Percentiles rank a stretch among this genome's conserved stretches.
phyloP scores from a whole-genome alignment of 2,329 filamentous ascomycete genomes.

The Claviceps maximensis region DNA sequence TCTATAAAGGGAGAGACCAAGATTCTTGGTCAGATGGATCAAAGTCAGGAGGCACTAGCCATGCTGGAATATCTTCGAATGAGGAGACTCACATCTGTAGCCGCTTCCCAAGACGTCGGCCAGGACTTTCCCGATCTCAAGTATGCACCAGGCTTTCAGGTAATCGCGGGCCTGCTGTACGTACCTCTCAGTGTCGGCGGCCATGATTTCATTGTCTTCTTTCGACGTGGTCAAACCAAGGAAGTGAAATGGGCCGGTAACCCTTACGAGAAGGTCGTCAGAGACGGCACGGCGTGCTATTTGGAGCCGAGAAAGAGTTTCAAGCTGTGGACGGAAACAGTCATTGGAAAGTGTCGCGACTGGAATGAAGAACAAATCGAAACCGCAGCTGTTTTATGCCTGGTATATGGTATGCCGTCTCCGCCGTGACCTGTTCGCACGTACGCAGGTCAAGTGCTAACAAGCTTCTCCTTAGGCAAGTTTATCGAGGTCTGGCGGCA shows the following conservation, averaged over 20 bases:
- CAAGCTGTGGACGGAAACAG: slow-evolving; percentile 66
- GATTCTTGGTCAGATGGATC: slow-evolving; percentile 59
- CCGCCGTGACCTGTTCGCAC: neutral
- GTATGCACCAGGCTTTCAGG: slow-evolving; percentile 66
- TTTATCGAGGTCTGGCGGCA: slow-evolving; percentile 92
- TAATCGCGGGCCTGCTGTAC: slow-evolving; percentile 66
- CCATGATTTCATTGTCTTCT: slow-evolving; percentile 80
- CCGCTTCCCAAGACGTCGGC: slow-evolving; percentile 63
- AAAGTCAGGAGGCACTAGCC: slow-evolving; percentile 71
- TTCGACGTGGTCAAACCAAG: slow-evolving; percentile 61
- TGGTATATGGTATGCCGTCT: slow-evolving; percentile 61
- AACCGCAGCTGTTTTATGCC: slow-evolving; percentile 72
- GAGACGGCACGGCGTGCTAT: slow-evolving; percentile 58
- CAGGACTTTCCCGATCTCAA: slow-evolving; percentile 69
- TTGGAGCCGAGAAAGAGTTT: slow-evolving; percentile 72
- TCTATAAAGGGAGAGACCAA: slow-evolving; percentile 86
- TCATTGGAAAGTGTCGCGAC: slow-evolving; percentile 70
- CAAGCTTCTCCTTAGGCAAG: slow-evolving; percentile 27
- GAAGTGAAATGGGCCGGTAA: slow-evolving; percentile 81
- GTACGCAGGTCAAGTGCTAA: slow-evolving; percentile 2
- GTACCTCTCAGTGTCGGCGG: slow-evolving; percentile 68
- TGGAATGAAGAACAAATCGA: slow-evolving; percentile 86
- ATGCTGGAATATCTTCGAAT: slow-evolving; percentile 76
- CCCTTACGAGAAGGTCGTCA: slow-evolving; percentile 66
- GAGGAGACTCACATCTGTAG: slow-evolving; percentile 59